Evolutionary conservation across 2,329 filamentous ascomycete species (phyloP), one percentile per base, ranked within the genome.

Genomic region (Botryotinia narcissicola): DNA sequence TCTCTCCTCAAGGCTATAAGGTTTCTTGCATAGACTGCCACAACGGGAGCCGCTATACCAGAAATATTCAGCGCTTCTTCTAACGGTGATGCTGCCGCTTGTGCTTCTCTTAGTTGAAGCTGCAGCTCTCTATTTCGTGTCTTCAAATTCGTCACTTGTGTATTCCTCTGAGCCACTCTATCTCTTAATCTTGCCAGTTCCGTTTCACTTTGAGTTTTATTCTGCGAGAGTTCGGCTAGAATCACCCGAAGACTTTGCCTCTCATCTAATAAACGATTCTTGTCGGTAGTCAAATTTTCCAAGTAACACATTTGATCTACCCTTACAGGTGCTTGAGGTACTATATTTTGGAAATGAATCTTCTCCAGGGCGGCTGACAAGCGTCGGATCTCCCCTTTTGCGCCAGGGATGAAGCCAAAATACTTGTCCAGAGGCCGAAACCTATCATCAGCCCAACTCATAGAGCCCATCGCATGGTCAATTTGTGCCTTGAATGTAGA

Each of bases 401-500:
- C 69, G 10, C 62, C 62, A 68, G 25, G 20, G 37, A 68, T 32
- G 18, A 44, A 72, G 0, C 22, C 51, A 16, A 9, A 59, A 42
- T 72, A 68, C 12, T 67, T 72, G 37, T 60, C 51, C 32, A 25
- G 46, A 54, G 61, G 61, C n/a, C 8, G 4, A 2, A 72, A 72
- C 7, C 12, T 72, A 9, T 72, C 18, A 20, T 42, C 51, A 59
- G 62, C 4, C 70, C 70, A 72, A 16, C 25, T n/a, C 51, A 72
- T 20, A 18, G 25, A 48, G 16, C 54, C 48, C 51, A 66, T 59
- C 20, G 62, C 62, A 20, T 44, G 10, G 37, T 72, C 70, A 35
- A 72, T 68, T 68, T 68, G 70, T 12, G 32, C 62, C 20, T 68
- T 42, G 5, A 59, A 68, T 22, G 35, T 46, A 16, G 62, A 59